Evolutionary conservation across 2,329 filamentous ascomycete species (phyloP), one percentile per base, ranked within the genome.

Genomic region (Colletotrichum sp.): DNA sequence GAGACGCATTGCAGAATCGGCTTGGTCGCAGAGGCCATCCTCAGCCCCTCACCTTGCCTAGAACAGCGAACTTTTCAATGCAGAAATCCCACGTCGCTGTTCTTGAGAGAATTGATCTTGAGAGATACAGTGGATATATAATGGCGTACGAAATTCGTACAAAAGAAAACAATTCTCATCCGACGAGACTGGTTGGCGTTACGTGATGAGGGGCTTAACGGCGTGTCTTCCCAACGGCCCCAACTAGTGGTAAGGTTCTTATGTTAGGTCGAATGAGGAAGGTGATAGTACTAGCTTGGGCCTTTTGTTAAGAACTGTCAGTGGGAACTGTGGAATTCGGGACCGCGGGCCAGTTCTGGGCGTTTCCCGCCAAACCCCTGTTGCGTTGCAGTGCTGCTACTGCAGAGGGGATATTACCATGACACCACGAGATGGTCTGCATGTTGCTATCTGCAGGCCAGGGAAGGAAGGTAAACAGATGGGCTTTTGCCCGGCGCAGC

Each of bases 391-490:
- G 27, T 44, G 25, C 27, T 48, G 36, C 39, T 30, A 30, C 64
- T 55, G 64, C 64, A 48, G 64, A 27, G 36, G 64, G 64, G 64
- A 32, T 66, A 66, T 55, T 66, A 32, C 25, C 64, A 52, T 55
- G 64, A n/a, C 36, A 66, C 64, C 39, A 55, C 39, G 36, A 66
- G 39, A 30, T 19, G 36, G 7, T 27, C 16, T 66, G 27, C 25
- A 55, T 66, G 27, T 32, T 32, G 32, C 64, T 52, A 66, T 65
- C 61, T 66, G 64, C 63, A 61, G 44, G 63, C 64, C 64, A 66
- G 55, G 64, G 64, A 66, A 52, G 64, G 64, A 66, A 66, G 64
- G 64, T 66, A 66, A 66, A 66, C 64, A 66, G 27, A 66, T 25
- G 25, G 2, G 4, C 16, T 52, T 66, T 22, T n/a, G 22, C 16